Percentiles rank a stretch among this genome's conserved stretches.
phyloP scores from a whole-genome alignment of 1,139 yeast species.

The Kodamaea fungicola region DNA sequence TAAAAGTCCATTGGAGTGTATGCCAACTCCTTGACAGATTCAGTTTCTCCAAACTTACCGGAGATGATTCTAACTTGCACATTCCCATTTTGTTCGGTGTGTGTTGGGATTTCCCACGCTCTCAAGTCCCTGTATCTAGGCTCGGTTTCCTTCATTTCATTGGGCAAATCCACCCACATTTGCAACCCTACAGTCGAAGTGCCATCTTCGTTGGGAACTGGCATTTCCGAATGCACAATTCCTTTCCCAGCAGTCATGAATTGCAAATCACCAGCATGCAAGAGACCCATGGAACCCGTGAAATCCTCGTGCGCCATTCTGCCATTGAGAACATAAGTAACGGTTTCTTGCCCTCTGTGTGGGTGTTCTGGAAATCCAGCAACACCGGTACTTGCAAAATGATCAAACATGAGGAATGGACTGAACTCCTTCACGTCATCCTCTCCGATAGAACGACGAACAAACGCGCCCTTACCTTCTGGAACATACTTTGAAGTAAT shows the following conservation, averaged over 20 bases:
- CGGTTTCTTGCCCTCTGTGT: slow-evolving; percentile 87
- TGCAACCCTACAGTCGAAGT: slow-evolving; percentile 68
- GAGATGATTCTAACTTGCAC: slow-evolving; percentile 70
- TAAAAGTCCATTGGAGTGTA: slow-evolving; percentile 81
- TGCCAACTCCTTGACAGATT: slow-evolving; percentile 75
- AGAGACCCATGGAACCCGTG: slow-evolving; percentile 75
- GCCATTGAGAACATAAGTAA: slow-evolving; percentile 71
- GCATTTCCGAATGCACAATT: slow-evolving; percentile 83
- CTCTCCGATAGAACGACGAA: slow-evolving; percentile 77
- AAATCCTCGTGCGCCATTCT: slow-evolving; percentile 88
- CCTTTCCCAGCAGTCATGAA: slow-evolving; percentile 96
- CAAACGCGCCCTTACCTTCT: slow-evolving; percentile 86
- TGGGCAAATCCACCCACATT: slow-evolving; percentile 88
- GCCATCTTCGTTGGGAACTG: slow-evolving; percentile 59
- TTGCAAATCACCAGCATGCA: slow-evolving; percentile 83
- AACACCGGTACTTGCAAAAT: slow-evolving; percentile 50
- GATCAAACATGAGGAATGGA: slow-evolving; percentile 84
- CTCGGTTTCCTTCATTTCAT: slow-evolving; percentile 57
- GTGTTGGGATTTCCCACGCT: slow-evolving; percentile 64
- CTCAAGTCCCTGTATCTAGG: slow-evolving; percentile 82
- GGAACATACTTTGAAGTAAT: slow-evolving; percentile 69
- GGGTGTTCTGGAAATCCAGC: slow-evolving; percentile 88
- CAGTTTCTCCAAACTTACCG: slow-evolving; percentile 73
- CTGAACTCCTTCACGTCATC: slow-evolving; percentile 54
- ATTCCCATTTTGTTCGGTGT: slow-evolving; percentile 62